Percentiles rank a stretch among this genome's conserved stretches.
These are phyloP conservation scores for Colletotrichum viniferum DNA, from an alignment of 2,329 filamentous ascomycete genomes.

Conservation along the genomic window DNA sequence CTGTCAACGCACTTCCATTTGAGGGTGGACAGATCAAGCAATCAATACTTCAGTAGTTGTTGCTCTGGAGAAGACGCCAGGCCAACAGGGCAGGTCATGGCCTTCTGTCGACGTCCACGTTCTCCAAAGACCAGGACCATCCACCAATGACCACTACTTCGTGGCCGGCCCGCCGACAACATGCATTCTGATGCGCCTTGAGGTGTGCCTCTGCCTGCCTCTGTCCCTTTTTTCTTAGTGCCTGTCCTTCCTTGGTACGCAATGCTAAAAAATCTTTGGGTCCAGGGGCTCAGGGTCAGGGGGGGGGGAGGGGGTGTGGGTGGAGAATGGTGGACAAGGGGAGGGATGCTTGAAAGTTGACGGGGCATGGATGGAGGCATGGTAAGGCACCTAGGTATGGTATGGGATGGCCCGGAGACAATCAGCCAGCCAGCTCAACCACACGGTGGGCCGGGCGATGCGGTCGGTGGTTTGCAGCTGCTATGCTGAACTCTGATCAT, in stretches of 20 bases:
- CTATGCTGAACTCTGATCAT: neutral
- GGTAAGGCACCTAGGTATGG: neutral
- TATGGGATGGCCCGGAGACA: slow-evolving; percentile 17
- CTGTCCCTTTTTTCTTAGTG: neutral
- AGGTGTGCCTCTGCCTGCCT: neutral
- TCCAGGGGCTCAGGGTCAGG: neutral
- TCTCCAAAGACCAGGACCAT: neutral
- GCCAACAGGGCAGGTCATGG: neutral
- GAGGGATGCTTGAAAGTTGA: neutral
- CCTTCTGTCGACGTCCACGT: neutral
- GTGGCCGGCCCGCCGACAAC: neutral
- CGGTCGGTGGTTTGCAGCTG: neutral
- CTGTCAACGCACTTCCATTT: neutral
- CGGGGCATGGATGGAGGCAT: neutral
- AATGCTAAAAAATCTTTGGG: slow-evolving; percentile 3
- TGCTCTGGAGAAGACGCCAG: neutral
- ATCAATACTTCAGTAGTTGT: neutral
- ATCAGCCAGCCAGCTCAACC: neutral
- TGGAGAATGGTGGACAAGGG: neutral
- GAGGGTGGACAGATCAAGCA: neutral
- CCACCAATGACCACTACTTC: neutral
- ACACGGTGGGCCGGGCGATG: neutral
- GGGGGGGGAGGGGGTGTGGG: neutral
- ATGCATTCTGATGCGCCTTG: neutral
- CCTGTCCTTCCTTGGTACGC: neutral